Conservation (phyloP, 78 protist genomes). For the Bigelowiella natans region DNA sequence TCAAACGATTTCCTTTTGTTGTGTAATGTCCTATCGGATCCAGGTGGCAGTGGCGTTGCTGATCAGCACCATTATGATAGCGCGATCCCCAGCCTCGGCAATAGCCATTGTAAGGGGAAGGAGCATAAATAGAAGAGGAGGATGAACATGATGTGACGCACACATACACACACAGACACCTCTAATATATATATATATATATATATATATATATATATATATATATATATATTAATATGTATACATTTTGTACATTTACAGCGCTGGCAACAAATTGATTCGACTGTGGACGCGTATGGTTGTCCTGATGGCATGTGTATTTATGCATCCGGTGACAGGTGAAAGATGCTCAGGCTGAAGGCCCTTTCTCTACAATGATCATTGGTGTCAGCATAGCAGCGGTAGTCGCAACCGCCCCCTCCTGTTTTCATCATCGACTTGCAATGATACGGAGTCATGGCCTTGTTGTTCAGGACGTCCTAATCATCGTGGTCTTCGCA, state of each 20-base stretch:
- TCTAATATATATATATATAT: background rate
- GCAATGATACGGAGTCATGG: too few relatives aligned
- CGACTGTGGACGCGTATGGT: too few relatives aligned
- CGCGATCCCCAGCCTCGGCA: background rate
- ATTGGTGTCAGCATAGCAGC: background rate
- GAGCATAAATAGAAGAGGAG: too few relatives aligned
- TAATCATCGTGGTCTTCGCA: background rate
- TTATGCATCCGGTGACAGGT: too few relatives aligned
- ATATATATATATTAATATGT: background rate
- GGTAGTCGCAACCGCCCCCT: background rate
- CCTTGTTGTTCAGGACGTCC: background rate
- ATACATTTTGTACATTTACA: background rate
- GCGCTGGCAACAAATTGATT: too few relatives aligned
- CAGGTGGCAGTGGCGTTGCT: background rate
- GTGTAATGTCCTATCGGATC: too few relatives aligned
- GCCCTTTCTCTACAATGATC: background rate
- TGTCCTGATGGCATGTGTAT: background rate
- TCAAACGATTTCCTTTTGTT: too few relatives aligned
- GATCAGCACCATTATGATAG: background rate
- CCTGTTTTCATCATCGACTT: too few relatives aligned
- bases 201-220: background rate
- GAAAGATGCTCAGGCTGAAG: background rate
- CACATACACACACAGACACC: background rate
- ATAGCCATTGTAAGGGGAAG: background rate
- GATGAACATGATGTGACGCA: too few relatives aligned